Evolutionary conservation across 2,329 filamentous ascomycete species (phyloP), one percentile per base, ranked within the genome.

Genomic region (Metarhizium anisopliae): DNA sequence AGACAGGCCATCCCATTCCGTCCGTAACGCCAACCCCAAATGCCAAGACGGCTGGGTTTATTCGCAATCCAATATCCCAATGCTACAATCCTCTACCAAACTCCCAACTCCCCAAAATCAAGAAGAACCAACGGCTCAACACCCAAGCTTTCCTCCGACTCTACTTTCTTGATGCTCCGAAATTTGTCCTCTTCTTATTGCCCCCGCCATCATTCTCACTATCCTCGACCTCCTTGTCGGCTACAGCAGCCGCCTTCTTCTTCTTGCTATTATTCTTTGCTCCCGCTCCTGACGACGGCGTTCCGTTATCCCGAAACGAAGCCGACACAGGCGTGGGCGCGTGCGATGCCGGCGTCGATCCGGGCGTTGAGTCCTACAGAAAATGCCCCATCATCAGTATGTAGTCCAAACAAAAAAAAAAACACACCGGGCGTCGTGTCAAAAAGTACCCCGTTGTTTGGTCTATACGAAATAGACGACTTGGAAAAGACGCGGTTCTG

Each of bases 401-500:
- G 6, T 45, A 20, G 42, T 20, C n/a, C 42, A 20, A 45, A 7
- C 3, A 7, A 30, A 52, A 18, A 18, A 18, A 18, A 18, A 14
- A 49, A 11, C 20, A n/a, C 8, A 7, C 36, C 35, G 4, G 3
- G 18, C 10, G 38, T 4, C 36, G 36, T 6, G 7, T 49, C 38
- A 53, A 43, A 57, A 66, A 57, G 25, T 66, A 72, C 72, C 56
- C 66, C 62, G 50, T 66, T 70, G 47, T 67, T 72, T 13, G 75
- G 71, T 58, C 81, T 79, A 62, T 84, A 84, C 2, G 81, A 85
- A 43, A 85, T 75, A n/a, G 83, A 82, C 18, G 82, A 82, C 61
- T 78, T 74, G 56, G 84, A 83, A 70, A 93, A 93, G 55, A 93
- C 86, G 60, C 87, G 79, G 67, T 90, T 88, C 62, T 82, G 79